phyloP scores from a whole-genome alignment of 805 yeast species.

The Suhomyces sp. region DNA sequence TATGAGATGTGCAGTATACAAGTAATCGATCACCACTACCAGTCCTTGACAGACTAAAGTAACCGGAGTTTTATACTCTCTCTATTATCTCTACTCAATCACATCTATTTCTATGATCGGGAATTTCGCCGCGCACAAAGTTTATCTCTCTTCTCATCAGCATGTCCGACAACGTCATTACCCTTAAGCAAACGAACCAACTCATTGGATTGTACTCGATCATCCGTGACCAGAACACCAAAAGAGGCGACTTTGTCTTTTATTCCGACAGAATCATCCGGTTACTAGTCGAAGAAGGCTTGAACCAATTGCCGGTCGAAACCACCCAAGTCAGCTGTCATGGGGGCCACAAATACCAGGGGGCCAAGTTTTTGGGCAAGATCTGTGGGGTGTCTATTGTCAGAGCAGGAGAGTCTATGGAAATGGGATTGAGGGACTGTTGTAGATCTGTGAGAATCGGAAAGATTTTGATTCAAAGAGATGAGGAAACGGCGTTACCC shows the following conservation, averaged over 20 bases:
- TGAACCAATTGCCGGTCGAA: slow-evolving; percentile 90
- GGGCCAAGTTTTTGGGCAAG: slow-evolving; percentile 82
- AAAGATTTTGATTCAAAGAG: slow-evolving; percentile 93
- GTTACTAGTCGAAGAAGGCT: slow-evolving; percentile 89
- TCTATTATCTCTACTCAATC: too few species aligned
- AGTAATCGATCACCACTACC: too few species aligned
- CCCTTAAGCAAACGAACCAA: slow-evolving; percentile 88
- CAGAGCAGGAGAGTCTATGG: slow-evolving; percentile 99
- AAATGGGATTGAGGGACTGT: slow-evolving; percentile 95
- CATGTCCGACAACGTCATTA: slow-evolving; percentile 50
- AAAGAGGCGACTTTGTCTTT: slow-evolving; percentile 90
- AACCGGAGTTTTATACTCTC: too few species aligned
- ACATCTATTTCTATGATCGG: too few species aligned
- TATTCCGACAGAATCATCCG: slow-evolving; percentile 94
- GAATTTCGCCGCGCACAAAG: neutral
- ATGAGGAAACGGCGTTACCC: slow-evolving; percentile 95
- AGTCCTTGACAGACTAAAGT: too few species aligned
- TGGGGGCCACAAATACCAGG: slow-evolving; percentile 66
- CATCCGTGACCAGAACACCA: slow-evolving; percentile 77
- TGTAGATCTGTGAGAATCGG: slow-evolving; percentile 96
- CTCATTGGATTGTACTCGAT: slow-evolving; percentile 83
- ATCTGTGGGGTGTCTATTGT: slow-evolving; percentile 98
- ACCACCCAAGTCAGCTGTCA: slow-evolving; percentile 68
- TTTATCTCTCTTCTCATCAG: neutral
- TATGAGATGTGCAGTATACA: too few species aligned